Base-by-base conservation (phyloP, 1,139 yeast genomes). In the Suhomyces yuchorum region DNA sequence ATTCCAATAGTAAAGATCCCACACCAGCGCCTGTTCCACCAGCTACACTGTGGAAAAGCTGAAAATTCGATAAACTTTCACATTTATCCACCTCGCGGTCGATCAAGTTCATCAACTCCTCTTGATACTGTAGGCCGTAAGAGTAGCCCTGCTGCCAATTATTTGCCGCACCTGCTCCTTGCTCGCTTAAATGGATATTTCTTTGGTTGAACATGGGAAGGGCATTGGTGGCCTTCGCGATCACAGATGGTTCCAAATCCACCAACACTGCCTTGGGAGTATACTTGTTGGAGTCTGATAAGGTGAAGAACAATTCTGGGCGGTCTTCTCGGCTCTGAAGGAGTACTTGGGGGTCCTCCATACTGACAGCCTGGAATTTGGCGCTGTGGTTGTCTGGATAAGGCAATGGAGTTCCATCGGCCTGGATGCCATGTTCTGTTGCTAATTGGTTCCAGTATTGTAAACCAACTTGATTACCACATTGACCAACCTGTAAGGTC, bases 1-100 rank as follows among this genome's bases (percentile, higher is more conserved):
- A 73, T 63, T 93, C 98, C 42, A 93, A 68, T 41, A 93, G 59
- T 52, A 80, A 80, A 0, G 97, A 89, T 0, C 99, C 99, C 39
- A 91, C 82, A 7, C 99, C 99, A 0, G 97, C 87, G 0, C 99
- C 99, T 0, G 99, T 93, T 33, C 99, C 99, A 22, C 99, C 99
- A 0, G 97, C 98, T n/a, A 95, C 96, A 14, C 97, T 89, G 65
- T 93, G 99, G 49, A 92, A 68, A 54, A 93, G 70, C 71, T 91
- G 96, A 65, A 95, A 93, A 6, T 96, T 96, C 53, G 91, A 93
- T 47, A 92, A 71, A 50, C 88, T 86, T 53, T 93, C 99, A 58
- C 97, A 87, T 36, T 89, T 87, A 61, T 93, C 99, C 38, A 92
- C 80, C 59, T 93, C 98, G 51, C 96, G 77, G 61, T 92, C 97